Base-by-base conservation (phyloP, 1,284 basidiomycete species). In the Xerocomus minutiporus region DNA sequence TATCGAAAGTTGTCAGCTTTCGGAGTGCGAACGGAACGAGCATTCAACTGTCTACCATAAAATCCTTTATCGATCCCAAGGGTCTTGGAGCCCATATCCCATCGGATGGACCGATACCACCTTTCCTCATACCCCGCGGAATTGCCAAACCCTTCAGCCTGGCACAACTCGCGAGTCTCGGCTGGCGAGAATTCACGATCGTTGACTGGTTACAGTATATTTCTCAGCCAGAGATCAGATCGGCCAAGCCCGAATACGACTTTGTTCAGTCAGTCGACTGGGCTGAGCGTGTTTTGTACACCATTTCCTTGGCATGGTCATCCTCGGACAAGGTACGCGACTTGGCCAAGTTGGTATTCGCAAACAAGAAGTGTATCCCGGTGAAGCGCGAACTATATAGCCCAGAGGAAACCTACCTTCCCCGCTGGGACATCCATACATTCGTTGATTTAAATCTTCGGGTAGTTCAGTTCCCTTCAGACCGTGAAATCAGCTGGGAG, bases 141-240 rank as follows among this genome's bases (percentile, higher is more conserved):
- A 9, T 38, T 5, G 17, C 36, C 36, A 38, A 20, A 8, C 36
- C 78, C 6, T 80, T 93, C 54, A 68, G 77, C 29, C 69, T 78
- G 0, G 71, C 74, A 0, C 74, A 79, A 13, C 77, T 97, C 0
- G 64, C 69, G 6, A 75, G 77, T 0, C 86, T 97, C 57, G 83
- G 81, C 6, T 97, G 93, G 88, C 75, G 71, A 25, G 92, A 96
- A 66, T 75, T 99, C 13, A 78, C 80, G 0, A 66, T 94, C 7
- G 57, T 79, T 0, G 82, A 88, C 32, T 98, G 94, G 89, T 61
- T 94, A 43, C 70, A 68, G 8, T 80, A 88, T 67, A 71, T 96
- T 36, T 80, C 80, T 29, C 74, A 74, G 29, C 69, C 78, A 76
- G 26, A 17, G 17, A 74, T 76, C 0, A 61, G 67, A 12, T 64